A percentile compares a stretch with the other conserved stretches of the same genome.
These are phyloP conservation scores for Claviceps sp. DNA, from an alignment of 2,329 filamentous ascomycete genomes.

Conservation along the genomic window DNA sequence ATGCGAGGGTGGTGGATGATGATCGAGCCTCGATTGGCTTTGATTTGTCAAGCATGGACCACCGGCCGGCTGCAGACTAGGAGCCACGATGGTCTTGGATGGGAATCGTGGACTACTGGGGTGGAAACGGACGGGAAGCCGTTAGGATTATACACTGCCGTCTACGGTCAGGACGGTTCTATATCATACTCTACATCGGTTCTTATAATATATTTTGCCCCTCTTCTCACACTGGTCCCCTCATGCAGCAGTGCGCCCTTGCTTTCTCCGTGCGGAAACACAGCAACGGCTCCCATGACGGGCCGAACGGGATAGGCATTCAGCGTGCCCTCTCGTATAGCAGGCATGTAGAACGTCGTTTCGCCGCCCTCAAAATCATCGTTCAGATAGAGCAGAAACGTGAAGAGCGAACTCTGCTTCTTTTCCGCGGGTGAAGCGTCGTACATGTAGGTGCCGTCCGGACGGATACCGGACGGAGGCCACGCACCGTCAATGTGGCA, in stretches of 20 bases:
- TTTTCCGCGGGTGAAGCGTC: constrained; percentile 46
- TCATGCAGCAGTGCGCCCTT: constrained; percentile 54
- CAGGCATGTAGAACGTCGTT: constrained; percentile 58
- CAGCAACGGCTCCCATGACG: constrained; percentile 52
- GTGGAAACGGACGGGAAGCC: no score
- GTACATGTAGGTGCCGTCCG: constrained; percentile 48
- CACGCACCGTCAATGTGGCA: constrained; percentile 61
- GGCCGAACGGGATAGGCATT: constrained; percentile 58
- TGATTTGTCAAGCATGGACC: constrained; percentile 11
- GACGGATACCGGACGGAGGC: constrained; percentile 53
- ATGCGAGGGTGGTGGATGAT: constrained; percentile 52
- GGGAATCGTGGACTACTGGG: no score
- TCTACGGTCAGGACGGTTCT: constrained; percentile 16
- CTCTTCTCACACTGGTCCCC: constrained; percentile 55
- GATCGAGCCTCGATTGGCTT: constrained; percentile 47
- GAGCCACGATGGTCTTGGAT: no score
- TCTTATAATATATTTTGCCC: constrained; percentile 54
- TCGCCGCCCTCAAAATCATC: constrained; percentile 61
- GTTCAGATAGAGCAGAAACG: constrained; percentile 56
- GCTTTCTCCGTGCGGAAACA: constrained; percentile 58
- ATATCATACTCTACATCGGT: constrained; percentile 61
- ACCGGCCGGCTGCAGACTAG: no score
- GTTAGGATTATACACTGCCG: no score
- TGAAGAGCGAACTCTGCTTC: constrained; percentile 55
- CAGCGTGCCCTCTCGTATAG: constrained; percentile 47